Base-by-base conservation (phyloP, 2,329 filamentous ascomycete species). In the Phialemonium atrogriseum region DNA sequence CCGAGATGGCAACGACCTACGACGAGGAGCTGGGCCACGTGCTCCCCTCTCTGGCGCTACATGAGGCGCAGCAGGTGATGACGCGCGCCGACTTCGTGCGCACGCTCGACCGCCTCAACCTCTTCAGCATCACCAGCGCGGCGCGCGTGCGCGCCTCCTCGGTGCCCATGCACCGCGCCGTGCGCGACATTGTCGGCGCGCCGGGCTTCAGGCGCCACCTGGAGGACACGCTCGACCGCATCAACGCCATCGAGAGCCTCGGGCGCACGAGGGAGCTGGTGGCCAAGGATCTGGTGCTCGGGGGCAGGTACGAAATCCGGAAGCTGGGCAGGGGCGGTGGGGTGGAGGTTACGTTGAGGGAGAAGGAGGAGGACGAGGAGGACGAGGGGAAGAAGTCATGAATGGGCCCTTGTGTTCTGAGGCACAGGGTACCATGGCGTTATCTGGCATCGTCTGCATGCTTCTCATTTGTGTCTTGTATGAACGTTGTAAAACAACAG, bases 81-180 rank as follows among this genome's bases (percentile, higher is more conserved):
- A 96, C 91, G 10, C 73, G 91, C 32, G 81, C 86, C 37, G 91
- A 98, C 57, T 98, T 96, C 54, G 88, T 96, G 48, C 79, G 91
- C 44, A 71, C 78, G 38, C 88, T 96, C 51, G 91, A 98, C 59
- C 84, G 91, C 42, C 74, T 91, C 38, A 96, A 96, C 52, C 75
- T 98, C 37, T 95, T 96, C 60, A 91, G 84, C 40, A 96, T 98
- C 48, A 89, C 93, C 38, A 85, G 80, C 36, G 71, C 73, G 24
- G 86, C 88, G 11, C 81, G 83, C 54, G 91, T 98, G 7, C 78
- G 91, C 27, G 91, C 91, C 2, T 89, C 93, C 55, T 89, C 81
- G 2, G 89, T 98, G 16, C 91, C 91, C 2, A 98, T 98, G 91
- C 86, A 94, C 57, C 77, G 78, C 29, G 91, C 91, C 1, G 94